A percentile compares a stretch with the other conserved stretches of the same genome.
These are phyloP conservation scores for Aspergillus pseudoterreus DNA, from an alignment of 2,329 filamentous ascomycete genomes.

Conservation along the genomic window DNA sequence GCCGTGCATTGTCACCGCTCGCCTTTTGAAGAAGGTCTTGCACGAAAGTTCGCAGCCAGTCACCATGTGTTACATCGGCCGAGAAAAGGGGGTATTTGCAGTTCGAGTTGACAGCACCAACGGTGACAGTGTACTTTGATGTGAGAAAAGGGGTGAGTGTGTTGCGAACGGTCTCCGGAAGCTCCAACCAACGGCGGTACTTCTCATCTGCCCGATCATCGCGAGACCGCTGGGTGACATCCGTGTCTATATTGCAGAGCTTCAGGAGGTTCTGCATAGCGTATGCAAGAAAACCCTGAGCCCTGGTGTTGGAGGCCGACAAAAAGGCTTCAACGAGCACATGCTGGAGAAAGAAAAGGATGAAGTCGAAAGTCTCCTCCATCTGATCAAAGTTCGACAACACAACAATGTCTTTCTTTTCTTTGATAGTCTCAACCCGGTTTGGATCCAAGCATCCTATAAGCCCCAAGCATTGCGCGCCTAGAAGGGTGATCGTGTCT, in stretches of 20 bases:
- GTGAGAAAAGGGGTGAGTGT: constrained; percentile 83
- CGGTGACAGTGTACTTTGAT: constrained; percentile 73
- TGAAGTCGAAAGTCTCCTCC: constrained; percentile 79
- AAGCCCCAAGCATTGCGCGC: constrained; percentile 78
- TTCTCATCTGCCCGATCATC: constrained; percentile 57
- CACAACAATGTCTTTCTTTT: constrained; percentile 79
- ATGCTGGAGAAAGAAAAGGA: constrained; percentile 78
- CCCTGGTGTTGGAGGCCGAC: constrained; percentile 79
- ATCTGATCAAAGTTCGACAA: constrained; percentile 78
- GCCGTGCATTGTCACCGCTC: constrained; percentile 67
- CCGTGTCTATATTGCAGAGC: constrained; percentile 67
- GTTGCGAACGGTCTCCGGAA: constrained; percentile 74
- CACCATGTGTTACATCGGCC: constrained; percentile 63
- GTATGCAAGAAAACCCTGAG: constrained; percentile 89
- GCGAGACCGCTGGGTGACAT: constrained; percentile 49
- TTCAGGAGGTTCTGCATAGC: constrained; percentile 89
- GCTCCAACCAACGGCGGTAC: constrained; percentile 70
- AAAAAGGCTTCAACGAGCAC: constrained; percentile 88
- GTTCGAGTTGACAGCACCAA: constrained; percentile 52
- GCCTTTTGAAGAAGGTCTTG: constrained; percentile 77
- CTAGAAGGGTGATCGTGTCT: constrained; percentile 65
- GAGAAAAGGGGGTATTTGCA: constrained; percentile 76
- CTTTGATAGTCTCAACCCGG: constrained; percentile 73
- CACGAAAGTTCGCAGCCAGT: constrained; percentile 78
- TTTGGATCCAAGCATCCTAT: constrained; percentile 92